These are phyloP conservation scores for Apiotrichum sp. DNA, from an alignment of 1,284 basidiomycete genomes.

Conservation along the genomic window DNA sequence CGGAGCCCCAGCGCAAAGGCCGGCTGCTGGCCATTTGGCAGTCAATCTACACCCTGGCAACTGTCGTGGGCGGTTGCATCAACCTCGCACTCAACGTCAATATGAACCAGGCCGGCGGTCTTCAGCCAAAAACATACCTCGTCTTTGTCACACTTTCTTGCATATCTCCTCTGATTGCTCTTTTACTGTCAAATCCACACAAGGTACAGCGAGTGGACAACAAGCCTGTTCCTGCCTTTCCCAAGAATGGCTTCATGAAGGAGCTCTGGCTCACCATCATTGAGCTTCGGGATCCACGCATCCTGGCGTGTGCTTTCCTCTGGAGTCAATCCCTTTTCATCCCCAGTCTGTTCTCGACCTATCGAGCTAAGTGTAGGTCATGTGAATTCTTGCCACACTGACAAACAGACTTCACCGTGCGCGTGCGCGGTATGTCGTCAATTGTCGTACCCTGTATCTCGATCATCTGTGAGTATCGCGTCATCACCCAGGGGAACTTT, in stretches of 20 bases:
- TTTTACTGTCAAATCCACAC: slow-evolving; percentile 36
- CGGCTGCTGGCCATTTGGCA: slow-evolving; percentile 43
- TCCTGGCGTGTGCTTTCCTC: slow-evolving; percentile 18
- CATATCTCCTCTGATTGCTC: slow-evolving; percentile 34
- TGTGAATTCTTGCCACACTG: neutral
- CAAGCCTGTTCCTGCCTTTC: slow-evolving; percentile 31
- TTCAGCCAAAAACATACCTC: slow-evolving; percentile 41
- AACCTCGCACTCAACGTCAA: slow-evolving; percentile 43
- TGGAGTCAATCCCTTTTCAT: slow-evolving; percentile 25
- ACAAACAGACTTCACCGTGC: slow-evolving; percentile 25
- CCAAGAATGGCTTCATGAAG: slow-evolving; percentile 15
- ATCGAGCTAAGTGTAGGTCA: slow-evolving; percentile 14
- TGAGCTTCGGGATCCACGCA: slow-evolving; percentile 17
- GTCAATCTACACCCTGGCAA: slow-evolving; percentile 33
- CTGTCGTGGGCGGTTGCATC: slow-evolving; percentile 41
- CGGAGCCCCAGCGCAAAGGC: slow-evolving; percentile 34
- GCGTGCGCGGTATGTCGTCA: slow-evolving; percentile 42
- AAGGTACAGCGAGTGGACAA: slow-evolving; percentile 43
- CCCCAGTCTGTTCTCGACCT: slow-evolving; percentile 36
- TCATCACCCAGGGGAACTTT: neutral
- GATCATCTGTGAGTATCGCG: slow-evolving; percentile 13
- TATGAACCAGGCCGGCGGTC: slow-evolving; percentile 28
- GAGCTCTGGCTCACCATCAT: slow-evolving; percentile 34
- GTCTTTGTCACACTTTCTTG: slow-evolving; percentile 46
- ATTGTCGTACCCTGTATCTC: slow-evolving; percentile 37